Conservation (phyloP, 805 yeast genomes). For the Starmerella ratchasimensis region DNA sequence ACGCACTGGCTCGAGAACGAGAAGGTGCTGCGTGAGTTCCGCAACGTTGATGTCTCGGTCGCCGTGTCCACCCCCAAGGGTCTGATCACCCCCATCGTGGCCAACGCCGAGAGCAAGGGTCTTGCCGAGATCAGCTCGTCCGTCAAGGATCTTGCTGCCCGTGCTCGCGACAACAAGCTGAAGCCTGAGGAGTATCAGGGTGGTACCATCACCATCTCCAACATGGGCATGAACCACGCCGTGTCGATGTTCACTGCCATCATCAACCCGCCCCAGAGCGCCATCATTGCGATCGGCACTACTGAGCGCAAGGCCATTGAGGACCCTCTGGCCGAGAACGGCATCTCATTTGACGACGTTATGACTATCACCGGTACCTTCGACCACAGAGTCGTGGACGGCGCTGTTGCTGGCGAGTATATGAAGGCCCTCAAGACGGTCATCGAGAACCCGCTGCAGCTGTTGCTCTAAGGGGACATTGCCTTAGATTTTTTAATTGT, state of each 20-base stretch:
- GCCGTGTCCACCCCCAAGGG: conserved; percentile 99
- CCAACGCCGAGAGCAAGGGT: conserved; percentile 78
- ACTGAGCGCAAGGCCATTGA: conserved; percentile 84
- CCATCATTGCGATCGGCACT: conserved; percentile 90
- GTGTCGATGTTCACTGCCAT: conserved; percentile 88
- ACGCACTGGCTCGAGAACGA: conserved; percentile 83
- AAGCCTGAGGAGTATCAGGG: conserved; percentile 97
- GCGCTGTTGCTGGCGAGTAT: conserved; percentile 96
- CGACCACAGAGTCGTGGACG: conserved; percentile 95
- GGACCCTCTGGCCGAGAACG: conserved; percentile 79
- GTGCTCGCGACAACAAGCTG: conserved; percentile 89
- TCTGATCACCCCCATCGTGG: conserved; percentile 88
- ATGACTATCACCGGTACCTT: conserved; percentile 91
- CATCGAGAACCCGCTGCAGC: conserved; percentile 90
- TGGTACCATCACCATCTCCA: conserved; percentile 96
- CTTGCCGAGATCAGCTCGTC: conserved; percentile 65
- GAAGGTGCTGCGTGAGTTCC: conserved; percentile 83
- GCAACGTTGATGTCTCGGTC: conserved; percentile 87
- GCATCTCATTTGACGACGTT: conserved; percentile 82
- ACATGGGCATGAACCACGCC: conserved; percentile 97
- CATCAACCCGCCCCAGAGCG: conserved; percentile 93
- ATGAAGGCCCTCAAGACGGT: conserved; percentile 83
- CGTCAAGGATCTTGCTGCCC: conserved; percentile 85
- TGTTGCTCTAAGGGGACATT: conserved; percentile 47
- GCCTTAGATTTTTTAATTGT: background rate